Evolutionary conservation across 2,329 filamentous ascomycete genomes (phyloP).

Genomic region (Graphiopsis chlorocephala): DNA sequence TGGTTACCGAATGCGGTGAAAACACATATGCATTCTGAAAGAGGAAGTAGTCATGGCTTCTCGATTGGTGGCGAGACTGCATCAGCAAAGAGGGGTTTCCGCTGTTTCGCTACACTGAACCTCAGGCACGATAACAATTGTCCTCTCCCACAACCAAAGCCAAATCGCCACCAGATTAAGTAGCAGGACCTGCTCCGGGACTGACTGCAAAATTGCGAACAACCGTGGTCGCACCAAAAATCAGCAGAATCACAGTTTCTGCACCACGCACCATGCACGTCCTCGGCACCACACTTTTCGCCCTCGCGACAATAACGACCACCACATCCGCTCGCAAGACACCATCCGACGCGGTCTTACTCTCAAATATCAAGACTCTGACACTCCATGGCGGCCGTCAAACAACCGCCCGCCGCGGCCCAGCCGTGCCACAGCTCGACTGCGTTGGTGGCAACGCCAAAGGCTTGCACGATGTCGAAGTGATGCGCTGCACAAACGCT

Average conservation of each 20-base stretch:
- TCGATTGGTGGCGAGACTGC: not conserved
- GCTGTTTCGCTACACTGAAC: not conserved
- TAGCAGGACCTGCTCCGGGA: not conserved
- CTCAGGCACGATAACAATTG: not conserved
- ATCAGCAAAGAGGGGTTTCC: not conserved
- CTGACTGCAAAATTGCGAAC: not conserved
- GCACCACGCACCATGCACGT: not conserved
- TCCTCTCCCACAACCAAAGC: not conserved
- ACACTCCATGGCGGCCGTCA: constrained; percentile 68
- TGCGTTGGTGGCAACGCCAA: constrained; percentile 65
- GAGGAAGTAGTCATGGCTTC: not conserved
- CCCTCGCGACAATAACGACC: constrained; percentile 17
- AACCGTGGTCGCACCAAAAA: not conserved
- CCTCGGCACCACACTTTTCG: constrained; percentile 12
- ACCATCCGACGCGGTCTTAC: constrained; percentile 52
- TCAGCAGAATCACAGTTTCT: not conserved
- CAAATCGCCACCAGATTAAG: not conserved
- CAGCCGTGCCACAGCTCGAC: constrained; percentile 68
- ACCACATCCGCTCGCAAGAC: constrained; percentile 24
- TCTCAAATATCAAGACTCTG: constrained; percentile 69
- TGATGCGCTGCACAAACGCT: constrained; percentile 86
- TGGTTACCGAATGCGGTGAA: not conserved
- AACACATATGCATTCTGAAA: not conserved
- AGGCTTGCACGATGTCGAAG: constrained; percentile 68
- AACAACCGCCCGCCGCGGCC: constrained; percentile 73